phyloP scores from a whole-genome alignment of 176 grass and related monocot genomes.

The Paspalum vaginatum region DNA sequence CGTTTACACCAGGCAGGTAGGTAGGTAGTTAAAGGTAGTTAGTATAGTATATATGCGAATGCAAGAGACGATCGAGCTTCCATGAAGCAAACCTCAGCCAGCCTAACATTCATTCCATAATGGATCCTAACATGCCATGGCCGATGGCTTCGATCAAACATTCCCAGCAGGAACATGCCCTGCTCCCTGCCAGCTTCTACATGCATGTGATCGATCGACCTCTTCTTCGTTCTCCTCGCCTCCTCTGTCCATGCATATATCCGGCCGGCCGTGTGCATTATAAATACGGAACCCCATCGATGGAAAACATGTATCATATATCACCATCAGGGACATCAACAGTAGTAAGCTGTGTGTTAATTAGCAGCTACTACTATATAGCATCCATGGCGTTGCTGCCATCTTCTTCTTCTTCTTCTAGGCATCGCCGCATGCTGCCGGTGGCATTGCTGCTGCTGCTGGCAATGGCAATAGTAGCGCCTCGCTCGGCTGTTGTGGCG shows the following conservation, averaged over 20 bases:
- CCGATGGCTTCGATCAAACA: not conserved
- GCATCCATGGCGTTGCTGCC: constrained; percentile 12
- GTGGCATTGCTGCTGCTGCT: constrained; percentile 32
- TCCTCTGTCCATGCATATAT: not conserved
- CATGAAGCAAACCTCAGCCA: not conserved
- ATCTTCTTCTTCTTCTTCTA: not conserved
- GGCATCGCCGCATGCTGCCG: constrained; percentile 24
- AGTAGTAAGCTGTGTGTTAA: not conserved
- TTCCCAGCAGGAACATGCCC: not conserved
- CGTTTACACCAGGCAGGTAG: not conserved
- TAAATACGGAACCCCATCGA: not conserved
- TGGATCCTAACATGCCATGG: constrained; percentile 39
- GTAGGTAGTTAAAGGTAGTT: not conserved
- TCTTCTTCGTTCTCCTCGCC: no score
- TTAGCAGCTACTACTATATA: not conserved
- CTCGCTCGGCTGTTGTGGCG: not conserved
- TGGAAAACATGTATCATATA: no score
- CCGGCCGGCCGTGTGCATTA: not conserved
- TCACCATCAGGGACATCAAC: not conserved
- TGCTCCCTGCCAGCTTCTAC: not conserved
- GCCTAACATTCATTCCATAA: constrained; percentile 26
- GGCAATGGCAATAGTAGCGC: not conserved
- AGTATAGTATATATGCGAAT: no score
- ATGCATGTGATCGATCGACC: not conserved
- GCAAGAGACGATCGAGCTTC: constrained; percentile 7